Conservation (phyloP, 768 basidiomycete species). For the Candolleomyces aberdarensis region DNA sequence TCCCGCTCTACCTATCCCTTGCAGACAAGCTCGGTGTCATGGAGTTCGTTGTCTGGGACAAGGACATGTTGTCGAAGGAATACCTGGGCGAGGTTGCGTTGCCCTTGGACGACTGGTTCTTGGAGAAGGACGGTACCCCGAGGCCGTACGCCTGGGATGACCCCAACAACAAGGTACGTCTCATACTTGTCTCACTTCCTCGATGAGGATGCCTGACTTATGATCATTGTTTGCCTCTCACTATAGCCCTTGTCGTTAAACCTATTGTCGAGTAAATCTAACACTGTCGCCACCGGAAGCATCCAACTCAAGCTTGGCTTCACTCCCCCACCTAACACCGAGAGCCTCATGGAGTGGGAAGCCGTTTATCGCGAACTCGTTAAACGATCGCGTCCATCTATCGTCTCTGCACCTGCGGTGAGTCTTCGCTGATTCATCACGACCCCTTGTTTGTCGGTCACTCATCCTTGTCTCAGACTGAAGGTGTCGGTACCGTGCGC, state of each 20-base stretch:
- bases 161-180: slow-evolving; percentile 58
- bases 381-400: slow-evolving; percentile 59
- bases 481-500: slow-evolving; percentile 82
- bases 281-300: slow-evolving; percentile 36
- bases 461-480: slow-evolving; percentile 48
- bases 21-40: slow-evolving; percentile 70
- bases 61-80: slow-evolving; percentile 85
- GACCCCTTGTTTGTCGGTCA: neutral
- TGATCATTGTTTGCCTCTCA: neutral
- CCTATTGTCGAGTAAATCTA: slow-evolving; percentile 40
- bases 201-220: neutral
- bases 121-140: slow-evolving; percentile 14
- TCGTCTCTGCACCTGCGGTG: slow-evolving; percentile 79
- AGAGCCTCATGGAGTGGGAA: slow-evolving; percentile 44
- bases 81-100: slow-evolving; percentile 89
- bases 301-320: slow-evolving; percentile 49
- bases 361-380: slow-evolving; percentile 62
- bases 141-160: slow-evolving; percentile 55
- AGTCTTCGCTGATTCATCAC: slow-evolving; percentile 18
- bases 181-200: neutral
- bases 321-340: slow-evolving; percentile 40
- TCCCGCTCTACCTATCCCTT: slow-evolving; percentile 77
- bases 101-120: slow-evolving; percentile 82
- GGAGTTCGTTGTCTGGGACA: slow-evolving; percentile 93
- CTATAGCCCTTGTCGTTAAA: slow-evolving; percentile 33